Evolutionary conservation across 371 early-diverging fungal genomes (phyloP).

Genomic region (Nosema muscidifuracis): DNA sequence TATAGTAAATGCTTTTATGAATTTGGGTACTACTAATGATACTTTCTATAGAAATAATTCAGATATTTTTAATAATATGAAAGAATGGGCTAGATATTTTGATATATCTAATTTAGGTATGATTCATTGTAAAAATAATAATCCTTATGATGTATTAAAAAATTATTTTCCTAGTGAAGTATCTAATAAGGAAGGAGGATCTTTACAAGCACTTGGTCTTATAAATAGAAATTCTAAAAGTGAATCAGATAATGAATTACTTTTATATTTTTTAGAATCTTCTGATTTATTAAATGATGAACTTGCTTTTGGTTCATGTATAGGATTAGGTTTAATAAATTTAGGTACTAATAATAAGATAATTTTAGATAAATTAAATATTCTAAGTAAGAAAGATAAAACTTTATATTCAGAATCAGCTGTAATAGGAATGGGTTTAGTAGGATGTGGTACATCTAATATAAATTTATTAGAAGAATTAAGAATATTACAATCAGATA

Average conservation of each 20-base stretch:
- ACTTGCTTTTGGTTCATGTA: constrained; percentile 85
- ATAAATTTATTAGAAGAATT: constrained; percentile 72
- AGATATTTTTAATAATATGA: constrained; percentile 88
- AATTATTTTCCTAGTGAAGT: constrained; percentile 71
- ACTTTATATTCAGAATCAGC: constrained; percentile 91
- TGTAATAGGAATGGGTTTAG: constrained; percentile 86
- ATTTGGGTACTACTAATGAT: constrained; percentile 92
- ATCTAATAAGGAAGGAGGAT: constrained; percentile 74
- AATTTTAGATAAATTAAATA: constrained; percentile 36
- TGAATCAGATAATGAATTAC: constrained; percentile 69
- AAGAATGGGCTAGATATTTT: constrained; percentile 95
- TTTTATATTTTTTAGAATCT: constrained; percentile 69
- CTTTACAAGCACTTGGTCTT: constrained; percentile 88
- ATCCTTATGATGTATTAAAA: constrained; percentile 47
- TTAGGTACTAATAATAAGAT: constrained; percentile 69
- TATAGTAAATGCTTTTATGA: constrained; percentile 93
- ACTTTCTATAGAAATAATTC: constrained; percentile 88
- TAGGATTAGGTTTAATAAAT: constrained; percentile 75
- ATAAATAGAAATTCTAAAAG: constrained; percentile 84
- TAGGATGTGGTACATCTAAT: constrained; percentile 62
- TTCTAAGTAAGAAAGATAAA: constrained; percentile 68
- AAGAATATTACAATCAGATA: constrained; percentile 77
- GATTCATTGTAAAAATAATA: constrained; percentile 71
- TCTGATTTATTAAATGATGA: constrained; percentile 65
- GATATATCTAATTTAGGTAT: constrained; percentile 95